A percentile compares a stretch with the other conserved stretches of the same genome.
Conservation (phyloP, 768 basidiomycete genomes). For the Boletus patriciae region DNA sequence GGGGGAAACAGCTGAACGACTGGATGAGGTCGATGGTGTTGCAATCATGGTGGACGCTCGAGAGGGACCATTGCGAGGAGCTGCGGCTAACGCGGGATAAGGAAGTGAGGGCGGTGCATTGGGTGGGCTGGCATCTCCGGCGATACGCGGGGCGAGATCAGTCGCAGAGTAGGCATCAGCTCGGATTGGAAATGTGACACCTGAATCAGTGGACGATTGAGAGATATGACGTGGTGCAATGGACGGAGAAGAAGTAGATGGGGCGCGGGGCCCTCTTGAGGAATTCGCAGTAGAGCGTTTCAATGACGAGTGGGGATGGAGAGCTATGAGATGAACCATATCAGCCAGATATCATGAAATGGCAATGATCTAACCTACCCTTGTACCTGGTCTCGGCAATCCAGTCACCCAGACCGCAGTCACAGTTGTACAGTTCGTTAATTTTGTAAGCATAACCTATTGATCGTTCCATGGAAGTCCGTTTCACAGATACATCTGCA, state of each 20-base stretch:
- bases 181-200: constrained; percentile 76
- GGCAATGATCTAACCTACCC: constrained; percentile 41
- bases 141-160: constrained; percentile 56
- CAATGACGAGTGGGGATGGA: constrained; percentile 21
- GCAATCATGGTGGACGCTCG: constrained; percentile 35
- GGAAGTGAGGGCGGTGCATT: constrained; percentile 62
- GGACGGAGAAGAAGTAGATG: constrained; percentile 44
- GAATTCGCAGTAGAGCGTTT: constrained; percentile 30
- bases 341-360: constrained; percentile 3
- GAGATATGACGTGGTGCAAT: constrained; percentile 68
- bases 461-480: constrained; percentile 65
- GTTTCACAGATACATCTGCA: constrained; percentile 57
- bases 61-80: constrained; percentile 27
- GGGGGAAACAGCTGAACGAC: constrained; percentile 46
- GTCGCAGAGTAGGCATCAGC: constrained; percentile 79
- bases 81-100: constrained; percentile 65
- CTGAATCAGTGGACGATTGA: constrained; percentile 68
- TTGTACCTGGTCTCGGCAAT: constrained; percentile 52
- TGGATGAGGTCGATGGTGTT: constrained; percentile 47
- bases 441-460: constrained; percentile 77
- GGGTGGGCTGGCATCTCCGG: constrained; percentile 51
- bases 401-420: constrained; percentile 82
- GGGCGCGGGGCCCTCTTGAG: constrained; percentile 25
- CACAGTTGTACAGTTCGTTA: constrained; percentile 72
- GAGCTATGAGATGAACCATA: constrained; percentile 10